Evolutionary conservation across 768 basidiomycete species (phyloP).

Genomic region (Gymnopilus dilepis): DNA sequence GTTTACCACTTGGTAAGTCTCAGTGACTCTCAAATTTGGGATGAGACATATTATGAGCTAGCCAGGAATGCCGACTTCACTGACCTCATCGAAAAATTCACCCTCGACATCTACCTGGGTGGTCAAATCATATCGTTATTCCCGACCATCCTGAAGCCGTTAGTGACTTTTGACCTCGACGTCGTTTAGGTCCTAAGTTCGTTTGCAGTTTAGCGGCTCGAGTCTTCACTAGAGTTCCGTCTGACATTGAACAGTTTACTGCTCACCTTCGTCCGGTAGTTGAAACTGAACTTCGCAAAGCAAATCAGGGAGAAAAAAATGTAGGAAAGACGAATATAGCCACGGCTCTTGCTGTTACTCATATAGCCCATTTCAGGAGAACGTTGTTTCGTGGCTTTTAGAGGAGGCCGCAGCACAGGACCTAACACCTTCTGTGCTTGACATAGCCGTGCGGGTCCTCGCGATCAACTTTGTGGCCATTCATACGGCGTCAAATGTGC

Average conservation of each 20-base stretch:
- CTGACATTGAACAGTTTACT: constrained; percentile 11
- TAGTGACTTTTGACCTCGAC: background rate
- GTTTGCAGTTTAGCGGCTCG: constrained; percentile 14
- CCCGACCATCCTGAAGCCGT: background rate
- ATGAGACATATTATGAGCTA: background rate
- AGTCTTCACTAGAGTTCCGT: constrained; percentile 19
- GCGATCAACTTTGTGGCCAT: constrained; percentile 44
- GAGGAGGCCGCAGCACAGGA: constrained; percentile 19
- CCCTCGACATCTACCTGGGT: constrained; percentile 1
- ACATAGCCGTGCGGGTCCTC: constrained; percentile 36
- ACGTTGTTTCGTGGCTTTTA: constrained; percentile 23
- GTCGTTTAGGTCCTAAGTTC: no score
- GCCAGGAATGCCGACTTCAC: constrained; percentile 1
- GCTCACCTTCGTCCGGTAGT: constrained; percentile 22
- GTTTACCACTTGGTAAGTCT: background rate
- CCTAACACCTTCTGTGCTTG: constrained; percentile 16
- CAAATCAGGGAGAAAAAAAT: background rate
- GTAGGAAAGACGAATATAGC: no score
- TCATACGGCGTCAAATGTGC: constrained; percentile 45
- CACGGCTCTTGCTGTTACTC: no score
- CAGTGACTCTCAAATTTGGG: no score
- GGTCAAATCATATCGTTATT: constrained; percentile 2
- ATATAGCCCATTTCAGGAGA: constrained; percentile 4
- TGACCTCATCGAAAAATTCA: constrained; percentile 1
- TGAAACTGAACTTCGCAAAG: constrained; percentile 14